Base-by-base conservation (phyloP, 176 grass and related monocot genomes). In the Olyra latifolia region DNA sequence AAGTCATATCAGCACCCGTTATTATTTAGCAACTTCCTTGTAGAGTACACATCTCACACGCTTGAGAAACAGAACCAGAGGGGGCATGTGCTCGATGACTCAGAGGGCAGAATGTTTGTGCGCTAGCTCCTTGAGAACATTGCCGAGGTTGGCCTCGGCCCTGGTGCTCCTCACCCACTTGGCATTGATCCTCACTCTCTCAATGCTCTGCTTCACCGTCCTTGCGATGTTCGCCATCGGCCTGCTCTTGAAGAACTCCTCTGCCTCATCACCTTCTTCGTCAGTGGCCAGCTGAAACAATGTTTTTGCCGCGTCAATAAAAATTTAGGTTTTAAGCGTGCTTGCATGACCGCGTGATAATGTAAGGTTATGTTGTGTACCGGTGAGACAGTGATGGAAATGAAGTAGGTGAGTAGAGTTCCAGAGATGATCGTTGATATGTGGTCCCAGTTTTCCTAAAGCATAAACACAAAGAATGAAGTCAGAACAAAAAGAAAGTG, bases 401-500 rank as follows among this genome's bases (percentile, higher is more conserved):
- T 71, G 12, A 98, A 95, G 35, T 77, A 73, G 35, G 88, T 98
- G 27, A 94, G 66, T 19, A 98, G 65, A 84, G 88, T 85, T 61
- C 95, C 95, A 76, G 94, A 92, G 85, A 87, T 93, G 45, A 92
- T 89, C 57, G 80, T 76, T 66, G 84, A 61, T 74, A 98, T 93
- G 83, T 98, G 76, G 49, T 89, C 90, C 92, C 95, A 98, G 80
- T 98, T 92, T 41, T 93, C 92, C 95, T 98, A 88, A 44, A 91
- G 27, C 66, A 58, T 10, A 84, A 57, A 10, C 62, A 10, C 67
- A 71, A 56, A 23, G 19, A 30, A 77, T 59, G 17, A 41, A 62
- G 61, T 89, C 56, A 66, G 58, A 59, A 23, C 13, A 56, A 14
- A 78, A 79, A 66, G 2, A 20, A 82, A 79, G 53, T 66, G 2